Evolutionary conservation across 2,329 filamentous ascomycete genomes (phyloP).

Genomic region (Aureobasidium lini): DNA sequence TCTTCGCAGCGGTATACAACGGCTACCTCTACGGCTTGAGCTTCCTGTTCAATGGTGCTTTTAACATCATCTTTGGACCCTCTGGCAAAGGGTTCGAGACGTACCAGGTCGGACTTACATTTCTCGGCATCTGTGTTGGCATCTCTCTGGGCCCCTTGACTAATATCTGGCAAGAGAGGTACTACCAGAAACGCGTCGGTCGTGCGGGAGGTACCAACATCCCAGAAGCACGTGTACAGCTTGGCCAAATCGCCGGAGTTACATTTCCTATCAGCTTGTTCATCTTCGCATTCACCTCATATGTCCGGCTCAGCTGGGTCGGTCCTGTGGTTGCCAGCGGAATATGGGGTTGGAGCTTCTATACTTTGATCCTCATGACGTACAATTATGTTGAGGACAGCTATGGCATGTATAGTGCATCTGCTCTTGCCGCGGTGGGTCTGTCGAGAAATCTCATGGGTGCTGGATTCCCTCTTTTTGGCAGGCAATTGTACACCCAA

Average conservation of each 20-base stretch:
- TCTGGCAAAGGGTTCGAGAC: slow-evolving; percentile 39
- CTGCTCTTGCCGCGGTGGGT: slow-evolving; percentile 35
- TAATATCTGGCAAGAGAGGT: slow-evolving; percentile 26
- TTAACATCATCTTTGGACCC: slow-evolving; percentile 28
- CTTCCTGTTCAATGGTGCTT: slow-evolving; percentile 23
- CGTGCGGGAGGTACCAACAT: slow-evolving; percentile 22
- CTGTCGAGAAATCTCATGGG: slow-evolving; percentile 32
- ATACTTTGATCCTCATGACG: slow-evolving; percentile 17
- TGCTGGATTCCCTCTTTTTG: slow-evolving; percentile 30
- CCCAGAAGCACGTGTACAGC: slow-evolving; percentile 39
- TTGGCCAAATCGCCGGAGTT: slow-evolving; percentile 36
- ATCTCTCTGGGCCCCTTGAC: slow-evolving; percentile 23
- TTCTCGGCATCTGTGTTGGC: slow-evolving; percentile 23
- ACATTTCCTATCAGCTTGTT: slow-evolving; percentile 39
- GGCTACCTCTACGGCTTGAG: slow-evolving; percentile 40
- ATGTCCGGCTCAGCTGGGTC: slow-evolving; percentile 34
- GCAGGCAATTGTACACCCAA: slow-evolving; percentile 14
- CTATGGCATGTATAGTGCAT: slow-evolving; percentile 35
- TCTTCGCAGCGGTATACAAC: slow-evolving; percentile 41
- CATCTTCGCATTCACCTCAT: slow-evolving; percentile 42
- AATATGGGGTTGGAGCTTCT: slow-evolving; percentile 26
- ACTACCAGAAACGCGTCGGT: slow-evolving; percentile 35
- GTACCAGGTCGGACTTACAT: slow-evolving; percentile 28
- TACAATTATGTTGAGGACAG: slow-evolving; percentile 33
- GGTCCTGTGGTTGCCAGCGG: slow-evolving; percentile 37